Evolutionary conservation across 108 stramenopile genomes (phyloP), one percentile per base, ranked within the genome.

Genomic region (Skeletonema tropicum): DNA sequence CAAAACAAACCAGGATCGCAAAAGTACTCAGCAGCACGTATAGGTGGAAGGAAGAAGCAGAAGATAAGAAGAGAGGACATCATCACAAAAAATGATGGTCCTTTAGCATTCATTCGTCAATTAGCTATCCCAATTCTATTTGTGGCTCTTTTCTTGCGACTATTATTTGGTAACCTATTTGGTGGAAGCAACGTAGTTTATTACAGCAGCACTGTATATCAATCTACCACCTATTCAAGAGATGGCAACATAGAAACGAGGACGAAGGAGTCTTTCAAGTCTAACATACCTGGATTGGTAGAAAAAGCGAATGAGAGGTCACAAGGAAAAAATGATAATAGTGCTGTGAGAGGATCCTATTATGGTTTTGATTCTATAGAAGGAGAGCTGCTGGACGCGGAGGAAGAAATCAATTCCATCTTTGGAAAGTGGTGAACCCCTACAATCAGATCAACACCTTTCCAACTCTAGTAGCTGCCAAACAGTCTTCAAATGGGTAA

Each of bases 171-270:
- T n/a, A 66, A 48, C 29, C 15, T 80, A 30, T 76, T 84, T 69
- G 74, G 67, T 55, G 62, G 59, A 19, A 38, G 29, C 11, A 68
- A 68, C 21, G 75, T 72, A 26, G 72, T 85, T 11, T 85, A 78
- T 33, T 85, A 85, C 61, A 76, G 80, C 52, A 57, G 45, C n/a
- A 85, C 76, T 70, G 72, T 77, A 12, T 82, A 82, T 70, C 66
- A 81, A 81, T 77, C 64, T 14, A 77, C 71, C 19, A 69, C 68
- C 2, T 81, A 82, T 41, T 42, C 64, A 14, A 42, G 42, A 66
- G 80, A 85, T 82, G 84, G 84, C 21, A 81, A 78, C 55, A 66
- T 85, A 21, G 80, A 82, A 61, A 82, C 76, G 9, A 81, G 15
- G 14, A 66, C 71, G 21, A 81, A 82, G 67, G 80, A 77, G 23